A percentile compares a stretch with the other conserved stretches of the same genome.
phyloP scores from a whole-genome alignment of 2,329 filamentous ascomycete genomes.

The Fusarium tupiense region DNA sequence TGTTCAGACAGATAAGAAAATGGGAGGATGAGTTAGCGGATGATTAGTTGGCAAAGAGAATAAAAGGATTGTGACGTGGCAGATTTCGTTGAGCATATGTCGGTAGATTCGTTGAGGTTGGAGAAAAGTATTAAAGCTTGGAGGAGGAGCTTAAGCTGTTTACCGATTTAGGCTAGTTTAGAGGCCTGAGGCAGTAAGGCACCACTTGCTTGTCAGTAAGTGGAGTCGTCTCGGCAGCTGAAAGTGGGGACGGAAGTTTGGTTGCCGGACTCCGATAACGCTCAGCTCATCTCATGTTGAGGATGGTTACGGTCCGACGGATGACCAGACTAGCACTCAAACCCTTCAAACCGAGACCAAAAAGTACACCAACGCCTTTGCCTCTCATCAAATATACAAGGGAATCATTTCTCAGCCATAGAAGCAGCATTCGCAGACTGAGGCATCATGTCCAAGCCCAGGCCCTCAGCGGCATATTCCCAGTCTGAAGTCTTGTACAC shows the following conservation, averaged over 20 bases:
- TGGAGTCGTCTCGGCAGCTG: background rate
- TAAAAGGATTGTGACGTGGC: background rate
- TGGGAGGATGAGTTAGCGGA: no score
- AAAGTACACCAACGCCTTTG: background rate
- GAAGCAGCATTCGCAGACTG: background rate
- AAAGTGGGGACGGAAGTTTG: background rate
- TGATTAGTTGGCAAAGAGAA: no score
- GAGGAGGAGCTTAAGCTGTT: background rate
- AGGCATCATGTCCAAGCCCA: background rate
- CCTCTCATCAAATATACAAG: background rate
- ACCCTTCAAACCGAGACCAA: background rate
- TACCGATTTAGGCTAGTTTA: rapidly evolving
- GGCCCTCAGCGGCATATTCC: background rate
- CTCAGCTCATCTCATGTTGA: background rate
- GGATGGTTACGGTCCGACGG: background rate
- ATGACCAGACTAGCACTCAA: background rate
- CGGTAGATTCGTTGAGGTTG: background rate
- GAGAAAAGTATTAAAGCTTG: background rate
- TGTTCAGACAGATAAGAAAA: rapidly evolving
- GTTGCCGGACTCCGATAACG: background rate
- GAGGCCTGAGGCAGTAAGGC: background rate
- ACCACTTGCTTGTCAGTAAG: no score
- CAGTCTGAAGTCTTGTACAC: conserved; percentile 5
- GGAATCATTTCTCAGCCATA: background rate
- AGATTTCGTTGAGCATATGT: background rate